These are phyloP conservation scores for Arthrobotrys conoides DNA, from an alignment of 2,329 filamentous ascomycete genomes.

Conservation along the genomic window DNA sequence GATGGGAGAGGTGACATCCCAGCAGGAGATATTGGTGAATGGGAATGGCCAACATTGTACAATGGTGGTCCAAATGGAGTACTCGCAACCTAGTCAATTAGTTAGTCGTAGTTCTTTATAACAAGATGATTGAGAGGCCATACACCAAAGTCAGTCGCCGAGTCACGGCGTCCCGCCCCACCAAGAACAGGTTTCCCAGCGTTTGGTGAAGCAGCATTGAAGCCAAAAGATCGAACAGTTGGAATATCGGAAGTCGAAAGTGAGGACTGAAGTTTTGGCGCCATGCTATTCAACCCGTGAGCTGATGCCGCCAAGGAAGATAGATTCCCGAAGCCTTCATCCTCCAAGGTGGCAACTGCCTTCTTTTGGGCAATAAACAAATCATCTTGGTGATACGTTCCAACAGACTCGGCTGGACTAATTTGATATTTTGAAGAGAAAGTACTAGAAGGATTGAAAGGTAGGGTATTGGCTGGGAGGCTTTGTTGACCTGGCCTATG, in stretches of 20 bases:
- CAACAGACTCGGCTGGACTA: conserved; percentile 63
- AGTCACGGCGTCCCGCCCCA: conserved; percentile 62
- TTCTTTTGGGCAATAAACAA: conserved; percentile 62
- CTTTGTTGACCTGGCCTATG: conserved; percentile 77
- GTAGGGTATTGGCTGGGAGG: conserved; percentile 72
- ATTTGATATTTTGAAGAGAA: conserved; percentile 63
- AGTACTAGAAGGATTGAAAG: conserved; percentile 64
- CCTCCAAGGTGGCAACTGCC: conserved; percentile 21
- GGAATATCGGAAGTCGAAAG: conserved; percentile 92
- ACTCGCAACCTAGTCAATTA: conserved; percentile 35
- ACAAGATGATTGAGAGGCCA: conserved; percentile 12
- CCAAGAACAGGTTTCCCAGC: conserved; percentile 62
- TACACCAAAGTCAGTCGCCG: conserved; percentile 62
- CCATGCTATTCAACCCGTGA: conserved; percentile 57
- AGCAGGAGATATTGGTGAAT: conserved; percentile 62
- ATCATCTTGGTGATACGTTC: conserved; percentile 60
- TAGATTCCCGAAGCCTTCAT: conserved; percentile 39
- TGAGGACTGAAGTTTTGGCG: conserved; percentile 83
- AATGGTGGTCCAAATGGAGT: conserved; percentile 63
- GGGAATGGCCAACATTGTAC: conserved; percentile 59
- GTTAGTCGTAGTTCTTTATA: conserved; percentile 3
- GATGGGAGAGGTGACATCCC: conserved; percentile 64
- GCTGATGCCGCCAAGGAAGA: conserved; percentile 59
- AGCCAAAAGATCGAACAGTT: conserved; percentile 80
- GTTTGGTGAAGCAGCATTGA: conserved; percentile 68